Conservation (phyloP, 1,139 yeast genomes). For the Yamadazyma sp. region DNA sequence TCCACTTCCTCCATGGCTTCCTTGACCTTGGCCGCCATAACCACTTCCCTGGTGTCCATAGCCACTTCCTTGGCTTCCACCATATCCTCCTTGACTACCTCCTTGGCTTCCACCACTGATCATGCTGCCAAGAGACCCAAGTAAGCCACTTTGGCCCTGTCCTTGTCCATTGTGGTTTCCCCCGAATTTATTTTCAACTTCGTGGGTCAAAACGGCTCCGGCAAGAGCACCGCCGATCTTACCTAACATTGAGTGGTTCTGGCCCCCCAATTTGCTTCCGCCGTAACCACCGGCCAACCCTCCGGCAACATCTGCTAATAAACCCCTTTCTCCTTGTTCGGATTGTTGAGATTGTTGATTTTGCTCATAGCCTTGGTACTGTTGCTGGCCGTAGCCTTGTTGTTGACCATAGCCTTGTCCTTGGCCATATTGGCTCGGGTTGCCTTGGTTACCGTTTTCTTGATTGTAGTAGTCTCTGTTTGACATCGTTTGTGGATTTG, state of each 20-base stretch:
- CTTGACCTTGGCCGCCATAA: too few species aligned
- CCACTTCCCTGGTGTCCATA: too few species aligned
- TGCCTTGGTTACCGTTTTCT: slow-evolving; percentile 24
- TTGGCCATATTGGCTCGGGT: too few species aligned
- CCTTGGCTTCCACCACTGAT: slow-evolving; percentile 15
- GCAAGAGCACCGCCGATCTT: slow-evolving; percentile 59
- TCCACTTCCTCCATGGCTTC: too few species aligned
- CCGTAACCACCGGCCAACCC: slow-evolving; percentile 62
- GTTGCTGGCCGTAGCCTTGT: slow-evolving; percentile 9
- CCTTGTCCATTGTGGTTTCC: slow-evolving; percentile 7
- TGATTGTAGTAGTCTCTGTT: slow-evolving; percentile 61
- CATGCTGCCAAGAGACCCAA: slow-evolving; percentile 10
- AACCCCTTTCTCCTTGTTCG: slow-evolving; percentile 58
- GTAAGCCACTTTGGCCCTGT: slow-evolving; percentile 13
- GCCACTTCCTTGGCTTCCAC: slow-evolving; percentile 9
- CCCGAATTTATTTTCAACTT: slow-evolving; percentile 44
- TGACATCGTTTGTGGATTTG: slow-evolving; percentile 38
- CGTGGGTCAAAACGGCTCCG: slow-evolving; percentile 61
- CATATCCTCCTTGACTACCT: slow-evolving; percentile 11
- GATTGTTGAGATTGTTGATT: slow-evolving; percentile 11
- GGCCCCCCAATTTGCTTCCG: slow-evolving; percentile 40
- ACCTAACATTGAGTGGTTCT: slow-evolving; percentile 55
- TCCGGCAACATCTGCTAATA: slow-evolving; percentile 55
- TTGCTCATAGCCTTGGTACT: slow-evolving; percentile 6
- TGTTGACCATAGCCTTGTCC: slow-evolving; percentile 15